Base-by-base conservation (phyloP, 805 yeast genomes). In the Kodamaea fukazawae region DNA sequence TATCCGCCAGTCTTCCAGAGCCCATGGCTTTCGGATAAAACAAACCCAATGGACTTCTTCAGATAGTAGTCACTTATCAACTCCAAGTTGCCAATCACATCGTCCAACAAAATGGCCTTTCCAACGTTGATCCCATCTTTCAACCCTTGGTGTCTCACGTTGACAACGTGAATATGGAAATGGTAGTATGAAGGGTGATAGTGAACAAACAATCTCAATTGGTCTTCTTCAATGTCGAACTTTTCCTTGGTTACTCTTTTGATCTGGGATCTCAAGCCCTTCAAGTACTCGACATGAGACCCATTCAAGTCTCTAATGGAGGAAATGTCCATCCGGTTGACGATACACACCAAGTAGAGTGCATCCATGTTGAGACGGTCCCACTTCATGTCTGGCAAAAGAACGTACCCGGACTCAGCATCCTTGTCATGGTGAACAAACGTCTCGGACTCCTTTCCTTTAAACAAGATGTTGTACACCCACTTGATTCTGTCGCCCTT, bases 341-440 rank as follows among this genome's bases (percentile, higher is more conserved):
- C 90, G 43, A 91, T 81, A 7, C 86, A 84, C 38, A 86, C 81
- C 49, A 91, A 63, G 57, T 93, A 89, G 40, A 93, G 63, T 3
- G 91, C 61, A 17, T 79, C 86, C 55, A 83, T 49, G 20, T 79
- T 78, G 36, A 71, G 65, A 3, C 85, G 81, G 57, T 91, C 96
- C 99, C 99, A 93, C 58, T 90, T 90, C 95, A 91, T 86, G 61
- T 91, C 97, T 0, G 98, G 98, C 30, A 90, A 68, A 33, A 93
- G 62, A 4, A 89, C 78, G 54, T 86, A 87, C 13, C 90, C 89
- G 31, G 56, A 58, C 0, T 52, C 48, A 14, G 76, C 76, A 22
- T 78, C 75, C 29, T 61, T 63, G 46, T 87, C 83, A 36, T 83
- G 79, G 49, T 71, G 74, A 2, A 89, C 70, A n/a, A 91, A 79